These are phyloP conservation scores for Narthecium ossifragum DNA, from an alignment of 106 monocot species.

Conservation along the genomic window DNA sequence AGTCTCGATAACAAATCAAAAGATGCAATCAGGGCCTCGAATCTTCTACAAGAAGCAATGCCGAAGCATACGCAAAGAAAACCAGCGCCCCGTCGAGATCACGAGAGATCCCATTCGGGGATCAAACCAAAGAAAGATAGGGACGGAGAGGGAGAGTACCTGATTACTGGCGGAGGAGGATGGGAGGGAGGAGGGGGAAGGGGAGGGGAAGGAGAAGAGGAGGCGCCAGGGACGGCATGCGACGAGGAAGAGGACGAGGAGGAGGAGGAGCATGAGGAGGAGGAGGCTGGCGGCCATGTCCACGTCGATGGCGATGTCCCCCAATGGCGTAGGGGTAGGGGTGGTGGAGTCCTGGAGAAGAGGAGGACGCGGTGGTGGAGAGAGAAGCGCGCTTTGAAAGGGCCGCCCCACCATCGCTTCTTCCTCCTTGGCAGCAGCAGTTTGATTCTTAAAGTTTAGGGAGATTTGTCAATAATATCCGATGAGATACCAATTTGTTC, in stretches of 20 bases:
- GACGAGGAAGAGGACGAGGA: constrained; percentile 19
- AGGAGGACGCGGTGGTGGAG: not conserved
- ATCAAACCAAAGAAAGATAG: no score
- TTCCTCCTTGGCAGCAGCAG: no score
- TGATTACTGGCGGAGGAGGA: not conserved
- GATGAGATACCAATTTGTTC: no score
- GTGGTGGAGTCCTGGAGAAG: not conserved
- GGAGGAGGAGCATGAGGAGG: constrained; percentile 19
- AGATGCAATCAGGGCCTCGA: not conserved
- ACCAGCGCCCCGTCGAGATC: no score
- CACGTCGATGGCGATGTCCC: constrained; percentile 8
- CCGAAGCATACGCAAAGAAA: not conserved
- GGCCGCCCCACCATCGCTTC: no score
- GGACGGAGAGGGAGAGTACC: no score
- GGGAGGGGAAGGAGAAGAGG: constrained; percentile 3
- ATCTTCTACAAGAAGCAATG: not conserved
- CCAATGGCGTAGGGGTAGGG: no score
- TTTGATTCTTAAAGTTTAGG: no score
- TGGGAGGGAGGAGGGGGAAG: not conserved
- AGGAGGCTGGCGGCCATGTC: constrained; percentile 3
- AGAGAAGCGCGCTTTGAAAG: constrained; percentile 19
- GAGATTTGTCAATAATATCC: no score
- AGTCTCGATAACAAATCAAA: not conserved
- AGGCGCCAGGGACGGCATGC: constrained; percentile 35
- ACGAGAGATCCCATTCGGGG: not conserved